phyloP scores from a whole-genome alignment of 768 basidiomycete species.

The Cystofilobasidium macerans region DNA sequence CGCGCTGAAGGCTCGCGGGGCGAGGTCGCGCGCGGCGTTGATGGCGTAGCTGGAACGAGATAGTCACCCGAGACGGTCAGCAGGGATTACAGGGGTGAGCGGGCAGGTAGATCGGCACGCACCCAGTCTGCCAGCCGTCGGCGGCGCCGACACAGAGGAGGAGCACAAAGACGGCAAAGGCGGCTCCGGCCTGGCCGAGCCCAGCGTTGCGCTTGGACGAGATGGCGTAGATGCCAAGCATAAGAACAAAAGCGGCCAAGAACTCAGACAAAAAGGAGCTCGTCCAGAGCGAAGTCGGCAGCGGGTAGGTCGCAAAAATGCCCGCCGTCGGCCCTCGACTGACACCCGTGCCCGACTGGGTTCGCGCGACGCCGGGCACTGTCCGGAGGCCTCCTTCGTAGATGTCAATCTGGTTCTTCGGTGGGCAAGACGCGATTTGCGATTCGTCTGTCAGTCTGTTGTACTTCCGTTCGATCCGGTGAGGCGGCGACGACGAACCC shows the following conservation, averaged over 20 bases:
- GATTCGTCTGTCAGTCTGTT: no score
- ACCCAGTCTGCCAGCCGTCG: conserved; percentile 18
- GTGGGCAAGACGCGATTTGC: no score
- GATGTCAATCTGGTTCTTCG: conserved; percentile 11
- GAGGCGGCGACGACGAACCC: conserved; percentile 6
- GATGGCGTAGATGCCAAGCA: conserved; percentile 25
- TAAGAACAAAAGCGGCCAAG: conserved; percentile 11
- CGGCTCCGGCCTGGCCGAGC: not conserved
- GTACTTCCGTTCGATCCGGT: no score
- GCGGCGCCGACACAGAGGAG: conserved; percentile 13
- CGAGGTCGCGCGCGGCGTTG: conserved; percentile 25
- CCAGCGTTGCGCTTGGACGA: conserved; percentile 13
- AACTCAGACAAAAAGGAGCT: conserved; percentile 20
- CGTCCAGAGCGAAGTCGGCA: not conserved
- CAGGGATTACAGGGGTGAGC: not conserved
- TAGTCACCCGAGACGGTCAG: no score
- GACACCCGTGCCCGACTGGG: not conserved
- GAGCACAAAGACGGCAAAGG: conserved; percentile 22
- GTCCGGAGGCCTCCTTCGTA: conserved; percentile 15
- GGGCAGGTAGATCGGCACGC: not conserved
- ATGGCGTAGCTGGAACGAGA: conserved; percentile 17
- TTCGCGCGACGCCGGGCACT: conserved; percentile 5
- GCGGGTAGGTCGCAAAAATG: conserved; percentile 24
- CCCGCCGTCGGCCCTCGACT: conserved; percentile 18
- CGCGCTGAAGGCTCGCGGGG: conserved; percentile 17